A percentile compares a stretch with the other conserved stretches of the same genome.
Conservation (phyloP, 192 early-diverging fungal genomes). For the Coemansia sp. region DNA sequence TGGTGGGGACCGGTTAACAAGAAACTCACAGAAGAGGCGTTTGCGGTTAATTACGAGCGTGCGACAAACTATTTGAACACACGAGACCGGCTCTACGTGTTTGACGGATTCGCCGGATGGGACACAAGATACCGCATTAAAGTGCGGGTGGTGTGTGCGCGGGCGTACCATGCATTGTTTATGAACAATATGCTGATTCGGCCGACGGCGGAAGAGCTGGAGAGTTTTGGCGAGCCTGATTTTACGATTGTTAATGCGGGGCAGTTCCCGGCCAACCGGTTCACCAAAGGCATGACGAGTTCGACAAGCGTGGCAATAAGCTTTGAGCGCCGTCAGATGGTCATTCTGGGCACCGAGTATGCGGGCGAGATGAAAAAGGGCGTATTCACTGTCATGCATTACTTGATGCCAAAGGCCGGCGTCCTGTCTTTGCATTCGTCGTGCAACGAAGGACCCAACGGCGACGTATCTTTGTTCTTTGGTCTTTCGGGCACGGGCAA, state of each 20-base stretch:
- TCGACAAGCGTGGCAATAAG: constrained; percentile 88
- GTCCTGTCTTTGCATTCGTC: constrained; percentile 67
- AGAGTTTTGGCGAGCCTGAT: constrained; percentile 91
- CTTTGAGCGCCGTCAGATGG: constrained; percentile 94
- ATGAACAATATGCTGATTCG: constrained; percentile 99
- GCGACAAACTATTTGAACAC: constrained; percentile 97
- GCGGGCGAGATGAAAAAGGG: constrained; percentile 99
- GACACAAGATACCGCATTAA: constrained; percentile 98
- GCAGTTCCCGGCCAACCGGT: constrained; percentile 89
- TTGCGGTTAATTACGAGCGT: constrained; percentile 94
- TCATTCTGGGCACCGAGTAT: constrained; percentile 97
- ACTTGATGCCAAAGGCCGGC: constrained; percentile 91
- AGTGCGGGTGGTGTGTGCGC: constrained; percentile 90
- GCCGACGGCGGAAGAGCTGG: constrained; percentile 86
- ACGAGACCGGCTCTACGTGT: constrained; percentile 86
- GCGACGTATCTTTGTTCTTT: constrained; percentile 97
- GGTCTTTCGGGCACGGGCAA: constrained; percentile 98
- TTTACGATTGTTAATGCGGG: constrained; percentile 99
- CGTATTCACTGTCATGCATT: constrained; percentile 98
- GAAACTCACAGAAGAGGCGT: constrained; percentile 75
- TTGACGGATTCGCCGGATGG: constrained; percentile 98
- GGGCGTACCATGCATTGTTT: constrained; percentile 95
- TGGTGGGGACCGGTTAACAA: constrained; percentile 99
- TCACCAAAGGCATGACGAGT: constrained; percentile 94
- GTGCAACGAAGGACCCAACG: constrained; percentile 86